Conservation (phyloP, 139 green algal species). For the Chlamydomonas sp. region DNA sequence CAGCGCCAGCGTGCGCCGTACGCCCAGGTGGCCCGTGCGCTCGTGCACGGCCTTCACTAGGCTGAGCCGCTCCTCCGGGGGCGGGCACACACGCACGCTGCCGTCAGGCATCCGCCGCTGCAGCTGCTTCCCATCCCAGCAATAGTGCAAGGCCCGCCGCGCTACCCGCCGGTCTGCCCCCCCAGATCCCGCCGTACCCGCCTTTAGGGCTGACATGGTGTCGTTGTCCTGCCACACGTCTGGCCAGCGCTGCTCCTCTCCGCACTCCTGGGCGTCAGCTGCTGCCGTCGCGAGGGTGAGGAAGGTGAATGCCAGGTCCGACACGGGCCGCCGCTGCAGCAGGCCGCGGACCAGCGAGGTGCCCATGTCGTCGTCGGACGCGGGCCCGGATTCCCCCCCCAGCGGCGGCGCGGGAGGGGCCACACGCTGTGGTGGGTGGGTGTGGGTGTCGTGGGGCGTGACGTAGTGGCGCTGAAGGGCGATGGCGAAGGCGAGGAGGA, state of each 20-base stretch:
- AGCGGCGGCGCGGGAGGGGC: not conserved
- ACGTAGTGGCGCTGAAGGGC: not conserved
- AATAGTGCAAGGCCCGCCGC: not conserved
- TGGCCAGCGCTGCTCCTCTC: too few species aligned
- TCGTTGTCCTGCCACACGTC: not conserved
- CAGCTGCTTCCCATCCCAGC: not conserved
- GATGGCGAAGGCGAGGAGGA: not conserved
- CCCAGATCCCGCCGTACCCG: not conserved
- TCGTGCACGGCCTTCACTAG: not conserved
- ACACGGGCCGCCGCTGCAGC: not conserved
- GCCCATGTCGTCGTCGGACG: not conserved
- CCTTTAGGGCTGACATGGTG: too few species aligned
- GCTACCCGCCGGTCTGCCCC: not conserved
- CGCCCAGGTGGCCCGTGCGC: not conserved
- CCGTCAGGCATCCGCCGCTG: not conserved
- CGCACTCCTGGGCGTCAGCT: too few species aligned
- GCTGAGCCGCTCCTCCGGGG: not conserved
- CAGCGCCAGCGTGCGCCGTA: not conserved
- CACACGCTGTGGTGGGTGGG: not conserved
- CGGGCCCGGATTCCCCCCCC: too few species aligned
- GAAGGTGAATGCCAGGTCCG: slow-evolving; percentile 3
- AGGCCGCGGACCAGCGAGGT: not conserved
- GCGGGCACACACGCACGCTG: not conserved
- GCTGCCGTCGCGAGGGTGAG: not conserved
- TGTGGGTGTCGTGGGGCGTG: not conserved